Evolutionary conservation across 495 filamentous ascomycete genomes (phyloP).

Genomic region (Aspergillus asperescens): DNA sequence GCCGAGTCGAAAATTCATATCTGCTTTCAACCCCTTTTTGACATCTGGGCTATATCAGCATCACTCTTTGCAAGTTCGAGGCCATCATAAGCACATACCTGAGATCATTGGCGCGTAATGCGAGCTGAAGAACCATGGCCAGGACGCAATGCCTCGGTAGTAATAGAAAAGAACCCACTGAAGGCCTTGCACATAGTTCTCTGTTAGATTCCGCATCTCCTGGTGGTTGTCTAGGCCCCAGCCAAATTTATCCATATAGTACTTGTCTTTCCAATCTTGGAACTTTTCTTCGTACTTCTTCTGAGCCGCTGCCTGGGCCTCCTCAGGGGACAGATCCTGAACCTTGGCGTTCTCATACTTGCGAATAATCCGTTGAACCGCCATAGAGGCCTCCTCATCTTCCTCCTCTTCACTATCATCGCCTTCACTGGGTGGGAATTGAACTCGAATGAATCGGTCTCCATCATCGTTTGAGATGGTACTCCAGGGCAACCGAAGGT

Average conservation of each 20-base stretch:
- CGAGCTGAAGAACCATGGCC: slow-evolving; percentile 97
- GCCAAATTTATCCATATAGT: slow-evolving; percentile 84
- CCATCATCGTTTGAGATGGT: slow-evolving; percentile 74
- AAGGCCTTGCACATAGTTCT: slow-evolving; percentile 96
- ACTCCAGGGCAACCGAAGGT: slow-evolving; percentile 74
- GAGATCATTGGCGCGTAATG: slow-evolving; percentile 98
- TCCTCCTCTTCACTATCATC: slow-evolving; percentile 61
- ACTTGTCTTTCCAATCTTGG: slow-evolving; percentile 83
- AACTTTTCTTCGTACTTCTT: slow-evolving; percentile 84
- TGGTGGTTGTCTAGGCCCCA: slow-evolving; percentile 82
- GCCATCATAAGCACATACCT: slow-evolving; percentile 41
- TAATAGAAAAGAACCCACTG: slow-evolving; percentile 99
- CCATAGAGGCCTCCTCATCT: slow-evolving; percentile 81
- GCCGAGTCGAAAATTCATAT: slow-evolving; percentile 87
- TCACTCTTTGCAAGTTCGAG: neutral
- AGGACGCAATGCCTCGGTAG: slow-evolving; percentile 92
- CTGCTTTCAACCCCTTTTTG: slow-evolving; percentile 76
- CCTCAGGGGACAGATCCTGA: slow-evolving; percentile 70
- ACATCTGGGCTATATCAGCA: slow-evolving; percentile 55
- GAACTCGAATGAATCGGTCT: slow-evolving; percentile 70
- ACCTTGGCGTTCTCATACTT: slow-evolving; percentile 86
- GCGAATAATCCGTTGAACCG: slow-evolving; percentile 75
- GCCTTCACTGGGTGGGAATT: slow-evolving; percentile 55
- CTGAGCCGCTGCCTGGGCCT: slow-evolving; percentile 70
- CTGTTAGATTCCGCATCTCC: slow-evolving; percentile 75